phyloP scores from a whole-genome alignment of 1,139 yeast genomes.

The Pichiaceae sp. region DNA sequence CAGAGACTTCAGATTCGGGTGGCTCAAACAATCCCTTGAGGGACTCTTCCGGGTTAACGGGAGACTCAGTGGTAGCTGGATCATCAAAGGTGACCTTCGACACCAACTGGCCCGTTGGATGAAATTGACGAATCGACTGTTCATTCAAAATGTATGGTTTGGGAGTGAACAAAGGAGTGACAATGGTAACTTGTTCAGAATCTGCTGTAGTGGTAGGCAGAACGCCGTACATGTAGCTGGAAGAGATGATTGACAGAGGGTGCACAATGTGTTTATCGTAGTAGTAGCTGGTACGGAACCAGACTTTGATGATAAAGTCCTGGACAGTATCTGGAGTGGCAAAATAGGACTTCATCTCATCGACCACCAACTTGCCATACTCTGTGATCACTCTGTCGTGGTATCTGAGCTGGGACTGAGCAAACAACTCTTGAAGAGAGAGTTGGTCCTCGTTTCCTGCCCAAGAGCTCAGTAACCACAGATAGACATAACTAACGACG shows the following conservation, averaged over 20 bases:
- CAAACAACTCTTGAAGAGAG: constrained; percentile 6
- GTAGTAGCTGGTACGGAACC: constrained; percentile 23
- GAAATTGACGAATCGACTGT: not conserved
- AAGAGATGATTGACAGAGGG: constrained; percentile 6
- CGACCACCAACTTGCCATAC: constrained; percentile 12
- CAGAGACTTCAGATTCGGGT: constrained; percentile 3
- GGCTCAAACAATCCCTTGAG: constrained; percentile 10
- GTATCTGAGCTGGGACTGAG: constrained; percentile 13
- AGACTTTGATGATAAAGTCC: constrained; percentile 11
- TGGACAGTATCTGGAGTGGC: constrained; percentile 13
- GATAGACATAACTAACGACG: constrained; percentile 9
- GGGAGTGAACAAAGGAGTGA: constrained; percentile 1
- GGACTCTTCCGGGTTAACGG: constrained; percentile 6
- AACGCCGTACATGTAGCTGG: not conserved
- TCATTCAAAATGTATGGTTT: not conserved
- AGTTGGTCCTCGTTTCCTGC: not conserved
- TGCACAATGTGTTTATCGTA: constrained; percentile 22
- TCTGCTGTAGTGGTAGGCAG: not conserved
- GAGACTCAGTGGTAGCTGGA: not conserved
- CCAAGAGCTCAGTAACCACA: not conserved
- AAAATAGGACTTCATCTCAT: constrained; percentile 11
- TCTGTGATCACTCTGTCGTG: constrained; percentile 10
- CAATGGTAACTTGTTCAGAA: not conserved
- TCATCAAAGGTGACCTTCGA: constrained; percentile 5
- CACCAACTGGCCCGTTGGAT: not conserved